A percentile compares a stretch with the other conserved stretches of the same genome.
These are phyloP conservation scores for Tilletia indica DNA, from an alignment of 1,284 basidiomycete species.

Conservation along the genomic window DNA sequence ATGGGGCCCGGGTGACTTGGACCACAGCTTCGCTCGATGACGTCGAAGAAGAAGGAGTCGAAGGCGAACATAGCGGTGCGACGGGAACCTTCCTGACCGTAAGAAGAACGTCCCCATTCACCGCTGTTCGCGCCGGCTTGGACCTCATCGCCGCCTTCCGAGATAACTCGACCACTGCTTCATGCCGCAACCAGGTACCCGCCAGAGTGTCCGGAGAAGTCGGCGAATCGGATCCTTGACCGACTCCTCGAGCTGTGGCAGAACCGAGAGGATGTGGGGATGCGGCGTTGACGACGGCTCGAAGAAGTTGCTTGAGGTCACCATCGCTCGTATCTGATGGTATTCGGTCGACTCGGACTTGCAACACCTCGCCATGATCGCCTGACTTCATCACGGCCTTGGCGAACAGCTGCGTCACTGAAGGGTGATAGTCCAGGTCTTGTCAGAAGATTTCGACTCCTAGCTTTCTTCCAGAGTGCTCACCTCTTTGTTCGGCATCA, in stretches of 20 bases:
- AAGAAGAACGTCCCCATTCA: conserved; percentile 2
- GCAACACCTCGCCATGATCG: background rate
- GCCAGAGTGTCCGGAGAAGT: background rate
- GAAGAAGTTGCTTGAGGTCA: background rate
- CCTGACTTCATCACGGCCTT: too few relatives aligned
- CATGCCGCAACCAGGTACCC: background rate
- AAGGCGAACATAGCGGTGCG: background rate
- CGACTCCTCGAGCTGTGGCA: background rate
- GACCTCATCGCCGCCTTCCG: background rate
- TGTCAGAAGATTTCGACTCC: background rate
- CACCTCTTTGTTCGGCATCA: background rate
- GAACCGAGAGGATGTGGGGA: background rate
- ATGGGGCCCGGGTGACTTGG: background rate
- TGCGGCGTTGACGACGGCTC: background rate
- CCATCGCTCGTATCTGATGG: background rate
- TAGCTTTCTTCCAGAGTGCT: background rate
- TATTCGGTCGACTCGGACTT: background rate
- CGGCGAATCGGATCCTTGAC: background rate
- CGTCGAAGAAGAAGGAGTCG: background rate
- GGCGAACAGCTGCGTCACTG: too few relatives aligned
- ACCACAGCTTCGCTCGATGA: background rate
- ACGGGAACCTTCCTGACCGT: background rate
- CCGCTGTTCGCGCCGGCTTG: background rate
- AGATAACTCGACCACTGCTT: background rate
- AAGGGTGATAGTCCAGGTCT: background rate